Base-by-base conservation (phyloP, 208 protist genomes). In the Leishmania mexicana region DNA sequence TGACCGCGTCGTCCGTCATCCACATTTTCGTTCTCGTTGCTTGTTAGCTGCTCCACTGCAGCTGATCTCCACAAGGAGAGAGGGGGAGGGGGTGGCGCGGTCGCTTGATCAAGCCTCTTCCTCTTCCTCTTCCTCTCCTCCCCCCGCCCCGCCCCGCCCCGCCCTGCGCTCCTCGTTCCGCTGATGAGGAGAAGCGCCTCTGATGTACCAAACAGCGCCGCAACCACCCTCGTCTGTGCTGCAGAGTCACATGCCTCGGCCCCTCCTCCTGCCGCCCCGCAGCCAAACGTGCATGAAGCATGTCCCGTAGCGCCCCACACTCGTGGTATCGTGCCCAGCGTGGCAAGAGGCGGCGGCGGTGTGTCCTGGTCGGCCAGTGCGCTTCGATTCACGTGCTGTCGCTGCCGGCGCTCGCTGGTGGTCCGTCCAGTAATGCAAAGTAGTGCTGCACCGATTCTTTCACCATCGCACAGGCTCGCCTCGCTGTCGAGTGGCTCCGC, bases 361-460 rank as follows among this genome's bases (percentile, higher is more conserved):
- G 57, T 49, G 35, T 11, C 42, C 49, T 28, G 54, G 8, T 3
- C 54, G 11, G 47, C 76, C 10, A 49, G 76, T 35, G 67, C 76
- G 4, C 70, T 85, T 21, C 81, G 76, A 47, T 77, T 85, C 71
- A 85, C 76, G 28, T 85, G 81, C 58, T 81, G 81, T 74, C 81
- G 76, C 21, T 85, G 81, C n/a, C 81, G 81, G 2, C 75, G 70
- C 24, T 8, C 45, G 38, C 74, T 85, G 38, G 11, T 85, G 13
- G 76, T 85, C 28, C 45, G 7, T 4, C 76, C 81, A 1, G 71
- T 11, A 40, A 62, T 64, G 62, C 76, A 72, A 6, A 58, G 76
- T 62, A 81, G 70, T 49, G 8, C 45, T 35, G 51, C 57, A 21
- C 2, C 47, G 15, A 40, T 40, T 40, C 62, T 40, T 8, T 13